Conservation (phyloP, 2,329 filamentous ascomycete genomes). For the Diaporthe eres region DNA sequence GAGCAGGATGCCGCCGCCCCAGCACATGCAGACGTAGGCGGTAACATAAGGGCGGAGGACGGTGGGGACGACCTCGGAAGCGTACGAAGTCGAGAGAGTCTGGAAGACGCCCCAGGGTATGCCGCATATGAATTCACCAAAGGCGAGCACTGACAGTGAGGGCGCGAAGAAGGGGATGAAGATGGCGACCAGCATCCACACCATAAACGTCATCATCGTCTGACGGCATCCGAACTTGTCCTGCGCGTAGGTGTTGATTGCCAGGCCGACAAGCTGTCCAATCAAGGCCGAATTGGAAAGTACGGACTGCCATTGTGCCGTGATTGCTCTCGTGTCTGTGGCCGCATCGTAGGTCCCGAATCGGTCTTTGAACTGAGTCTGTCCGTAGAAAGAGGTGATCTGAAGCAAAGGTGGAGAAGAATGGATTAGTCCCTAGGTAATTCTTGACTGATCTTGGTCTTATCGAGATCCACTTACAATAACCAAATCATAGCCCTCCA, state of each 20-base stretch:
- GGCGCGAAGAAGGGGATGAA: slow-evolving; percentile 55
- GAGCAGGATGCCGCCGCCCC: slow-evolving; percentile 56
- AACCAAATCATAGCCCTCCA: slow-evolving; percentile 54
- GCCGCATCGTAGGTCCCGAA: slow-evolving; percentile 48
- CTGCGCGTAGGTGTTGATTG: slow-evolving; percentile 57
- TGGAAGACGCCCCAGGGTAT: slow-evolving; percentile 56
- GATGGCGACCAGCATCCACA: slow-evolving; percentile 53
- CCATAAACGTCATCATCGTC: slow-evolving; percentile 55
- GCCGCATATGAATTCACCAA: slow-evolving; percentile 55
- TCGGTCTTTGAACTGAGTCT: slow-evolving; percentile 48
- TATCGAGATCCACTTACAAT: slow-evolving; percentile 49
- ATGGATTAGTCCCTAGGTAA: neutral
- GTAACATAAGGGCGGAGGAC: slow-evolving; percentile 54
- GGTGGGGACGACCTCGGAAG: slow-evolving; percentile 52
- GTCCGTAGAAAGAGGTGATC: slow-evolving; percentile 51
- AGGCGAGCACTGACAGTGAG: slow-evolving; percentile 51
- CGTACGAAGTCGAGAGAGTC: slow-evolving; percentile 54
- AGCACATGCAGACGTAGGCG: slow-evolving; percentile 56
- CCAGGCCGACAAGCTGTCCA: slow-evolving; percentile 60
- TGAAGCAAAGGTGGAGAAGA: neutral
- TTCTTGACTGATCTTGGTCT: neutral
- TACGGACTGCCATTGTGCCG: slow-evolving; percentile 61
- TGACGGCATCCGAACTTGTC: slow-evolving; percentile 55
- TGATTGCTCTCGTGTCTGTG: slow-evolving; percentile 54
- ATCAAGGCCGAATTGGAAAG: slow-evolving; percentile 59